phyloP scores from a whole-genome alignment of 441 rosid genomes.

The Pelargonium australe region DNA sequence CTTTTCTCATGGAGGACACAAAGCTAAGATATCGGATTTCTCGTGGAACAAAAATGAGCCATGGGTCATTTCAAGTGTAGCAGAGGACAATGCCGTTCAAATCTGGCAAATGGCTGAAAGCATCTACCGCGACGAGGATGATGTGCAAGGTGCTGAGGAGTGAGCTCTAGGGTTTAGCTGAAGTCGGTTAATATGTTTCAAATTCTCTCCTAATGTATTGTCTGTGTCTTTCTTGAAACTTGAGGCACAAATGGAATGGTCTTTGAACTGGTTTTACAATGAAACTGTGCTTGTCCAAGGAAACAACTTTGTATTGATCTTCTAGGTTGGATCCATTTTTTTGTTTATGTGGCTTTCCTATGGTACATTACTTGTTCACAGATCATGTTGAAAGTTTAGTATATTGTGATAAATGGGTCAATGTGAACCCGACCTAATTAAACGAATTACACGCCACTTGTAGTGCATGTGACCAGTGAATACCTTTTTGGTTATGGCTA shows the following conservation, averaged over 20 bases:
- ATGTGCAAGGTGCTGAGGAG: constrained; percentile 23
- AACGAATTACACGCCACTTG: too few species aligned
- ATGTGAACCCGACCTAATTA: too few species aligned
- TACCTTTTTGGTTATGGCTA: too few species aligned
- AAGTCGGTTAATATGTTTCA: neutral
- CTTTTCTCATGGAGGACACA: constrained; percentile 87
- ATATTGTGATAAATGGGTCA: too few species aligned
- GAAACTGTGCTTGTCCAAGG: neutral
- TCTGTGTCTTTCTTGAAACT: neutral
- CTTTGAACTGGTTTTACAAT: neutral
- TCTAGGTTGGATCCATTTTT: too few species aligned
- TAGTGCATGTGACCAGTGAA: too few species aligned
- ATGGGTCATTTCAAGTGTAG: constrained; percentile 79
- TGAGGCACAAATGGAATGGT: neutral
- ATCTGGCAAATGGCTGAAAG: constrained; percentile 86
- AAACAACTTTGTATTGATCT: too few species aligned
- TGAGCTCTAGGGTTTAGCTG: neutral
- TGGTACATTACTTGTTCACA: too few species aligned
- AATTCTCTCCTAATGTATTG: neutral
- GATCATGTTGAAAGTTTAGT: too few species aligned
- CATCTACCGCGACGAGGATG: constrained; percentile 59
- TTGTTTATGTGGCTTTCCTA: too few species aligned
- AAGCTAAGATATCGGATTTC: constrained; percentile 74
- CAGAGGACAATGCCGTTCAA: constrained; percentile 74
- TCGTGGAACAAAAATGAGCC: constrained; percentile 78